phyloP scores from a whole-genome alignment of 805 yeast genomes.

The Hanseniaspora guilliermondii region DNA sequence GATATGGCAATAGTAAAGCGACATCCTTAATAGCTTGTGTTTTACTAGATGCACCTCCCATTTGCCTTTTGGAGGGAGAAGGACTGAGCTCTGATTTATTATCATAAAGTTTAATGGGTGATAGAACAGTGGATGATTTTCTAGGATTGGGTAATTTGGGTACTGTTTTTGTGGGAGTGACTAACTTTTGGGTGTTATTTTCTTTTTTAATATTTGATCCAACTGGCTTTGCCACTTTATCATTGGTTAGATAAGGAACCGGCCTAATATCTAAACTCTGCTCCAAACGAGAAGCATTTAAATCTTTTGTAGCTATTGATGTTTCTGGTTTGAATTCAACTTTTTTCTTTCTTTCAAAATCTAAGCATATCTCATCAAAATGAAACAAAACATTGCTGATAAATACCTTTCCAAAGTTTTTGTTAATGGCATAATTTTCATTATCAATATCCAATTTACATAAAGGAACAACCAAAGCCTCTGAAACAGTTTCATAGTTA shows the following conservation, averaged over 20 bases:
- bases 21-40: neutral
- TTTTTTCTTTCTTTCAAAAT: slow-evolving; percentile 12
- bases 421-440: slow-evolving; percentile 34
- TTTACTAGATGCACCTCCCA: slow-evolving; percentile 7
- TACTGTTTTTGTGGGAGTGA: neutral
- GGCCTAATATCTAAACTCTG: neutral
- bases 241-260: neutral
- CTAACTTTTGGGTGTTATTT: neutral
- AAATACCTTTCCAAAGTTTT: slow-evolving; percentile 39
- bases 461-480: slow-evolving; percentile 41
- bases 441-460: slow-evolving; percentile 39
- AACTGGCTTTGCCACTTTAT: neutral
- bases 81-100: neutral
- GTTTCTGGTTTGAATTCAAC: neutral
- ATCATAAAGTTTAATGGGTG: neutral
- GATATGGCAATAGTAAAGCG: neutral
- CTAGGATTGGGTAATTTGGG: slow-evolving; percentile 13
- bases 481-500: slow-evolving; percentile 28
- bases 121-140: neutral
- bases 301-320: neutral
- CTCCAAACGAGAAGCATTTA: neutral
- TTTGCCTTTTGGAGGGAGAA: slow-evolving; percentile 8
- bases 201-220: neutral
- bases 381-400: slow-evolving; percentile 40
- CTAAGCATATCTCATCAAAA: slow-evolving; percentile 32